phyloP scores from a whole-genome alignment of 441 rosid genomes.

The Cnidoscolus chayamansa region DNA sequence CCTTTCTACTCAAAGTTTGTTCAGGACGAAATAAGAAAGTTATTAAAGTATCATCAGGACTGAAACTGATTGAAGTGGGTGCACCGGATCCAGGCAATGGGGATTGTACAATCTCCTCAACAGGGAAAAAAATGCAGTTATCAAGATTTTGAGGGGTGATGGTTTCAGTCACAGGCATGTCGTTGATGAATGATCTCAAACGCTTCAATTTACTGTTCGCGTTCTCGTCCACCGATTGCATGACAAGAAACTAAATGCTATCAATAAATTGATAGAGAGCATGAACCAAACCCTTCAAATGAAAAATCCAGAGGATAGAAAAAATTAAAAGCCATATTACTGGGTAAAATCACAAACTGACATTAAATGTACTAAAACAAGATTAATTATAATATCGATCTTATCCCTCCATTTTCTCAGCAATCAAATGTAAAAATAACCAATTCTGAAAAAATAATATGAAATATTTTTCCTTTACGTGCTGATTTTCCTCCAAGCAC shows the following conservation, averaged over 20 bases:
- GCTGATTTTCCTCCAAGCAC: constrained; percentile 7
- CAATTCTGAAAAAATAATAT: not conserved
- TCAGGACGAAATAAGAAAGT: constrained; percentile 77
- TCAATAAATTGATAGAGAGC: constrained; percentile 21
- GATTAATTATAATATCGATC: not conserved
- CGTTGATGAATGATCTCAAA: constrained; percentile 35
- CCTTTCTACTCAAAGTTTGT: constrained; percentile 59
- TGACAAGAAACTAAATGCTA: constrained; percentile 36
- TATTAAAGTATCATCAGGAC: constrained; percentile 71
- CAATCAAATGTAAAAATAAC: constrained; percentile 12
- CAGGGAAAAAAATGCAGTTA: constrained; percentile 47
- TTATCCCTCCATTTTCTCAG: constrained; percentile 15
- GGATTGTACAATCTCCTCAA: constrained; percentile 79
- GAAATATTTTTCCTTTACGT: not conserved
- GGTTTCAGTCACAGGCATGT: constrained; percentile 61
- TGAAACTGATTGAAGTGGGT: constrained; percentile 72
- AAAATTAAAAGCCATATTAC: not conserved
- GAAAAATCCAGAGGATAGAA: constrained; percentile 1
- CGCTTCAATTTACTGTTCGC: constrained; percentile 50
- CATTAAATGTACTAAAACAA: not conserved
- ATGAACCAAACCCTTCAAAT: constrained; percentile 22
- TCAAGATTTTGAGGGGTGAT: constrained; percentile 35
- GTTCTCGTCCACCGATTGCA: constrained; percentile 50
- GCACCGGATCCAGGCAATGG: constrained; percentile 87
- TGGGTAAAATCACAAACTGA: not conserved